Conservation (phyloP, 2,329 filamentous ascomycete genomes). For the Chaetomium strumarium region DNA sequence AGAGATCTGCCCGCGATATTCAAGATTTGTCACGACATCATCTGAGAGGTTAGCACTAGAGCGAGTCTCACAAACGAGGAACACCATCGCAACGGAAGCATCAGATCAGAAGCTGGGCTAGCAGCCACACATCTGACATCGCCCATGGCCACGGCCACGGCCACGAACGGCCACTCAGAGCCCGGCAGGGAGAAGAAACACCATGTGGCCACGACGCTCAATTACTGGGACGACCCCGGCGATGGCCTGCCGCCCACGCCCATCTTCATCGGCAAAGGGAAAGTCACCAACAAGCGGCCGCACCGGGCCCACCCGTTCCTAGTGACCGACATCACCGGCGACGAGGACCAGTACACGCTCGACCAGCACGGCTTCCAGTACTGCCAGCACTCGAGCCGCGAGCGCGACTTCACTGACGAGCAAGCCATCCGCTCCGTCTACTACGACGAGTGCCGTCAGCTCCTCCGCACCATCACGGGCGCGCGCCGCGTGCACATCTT, state of each 20-base stretch:
- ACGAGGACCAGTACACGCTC: constrained; percentile 36
- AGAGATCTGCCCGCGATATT: not conserved
- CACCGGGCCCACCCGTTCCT: constrained; percentile 35
- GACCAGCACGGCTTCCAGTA: constrained; percentile 39
- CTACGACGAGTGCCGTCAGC: constrained; percentile 63
- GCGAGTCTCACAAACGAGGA: not conserved
- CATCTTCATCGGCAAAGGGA: constrained; percentile 12
- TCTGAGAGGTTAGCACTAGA: not conserved
- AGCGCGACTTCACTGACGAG: constrained; percentile 44
- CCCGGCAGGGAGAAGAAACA: not conserved
- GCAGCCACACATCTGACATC: not conserved
- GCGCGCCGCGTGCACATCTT: constrained; percentile 26
- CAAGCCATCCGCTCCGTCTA: constrained; percentile 56
- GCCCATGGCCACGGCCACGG: no score
- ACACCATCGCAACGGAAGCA: no score
- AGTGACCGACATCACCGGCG: constrained; percentile 36
- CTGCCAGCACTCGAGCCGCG: constrained; percentile 24
- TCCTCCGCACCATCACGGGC: constrained; percentile 49
- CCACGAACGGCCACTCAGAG: not conserved
- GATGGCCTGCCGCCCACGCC: not conserved
- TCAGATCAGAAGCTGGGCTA: no score
- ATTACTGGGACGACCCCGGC: constrained; percentile 10
- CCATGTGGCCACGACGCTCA: constrained; percentile 3
- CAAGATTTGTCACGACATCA: not conserved
- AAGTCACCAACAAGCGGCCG: constrained; percentile 28